phyloP scores from a whole-genome alignment of 352 stramenopile genomes.

The Phytophthora nicotianae region DNA sequence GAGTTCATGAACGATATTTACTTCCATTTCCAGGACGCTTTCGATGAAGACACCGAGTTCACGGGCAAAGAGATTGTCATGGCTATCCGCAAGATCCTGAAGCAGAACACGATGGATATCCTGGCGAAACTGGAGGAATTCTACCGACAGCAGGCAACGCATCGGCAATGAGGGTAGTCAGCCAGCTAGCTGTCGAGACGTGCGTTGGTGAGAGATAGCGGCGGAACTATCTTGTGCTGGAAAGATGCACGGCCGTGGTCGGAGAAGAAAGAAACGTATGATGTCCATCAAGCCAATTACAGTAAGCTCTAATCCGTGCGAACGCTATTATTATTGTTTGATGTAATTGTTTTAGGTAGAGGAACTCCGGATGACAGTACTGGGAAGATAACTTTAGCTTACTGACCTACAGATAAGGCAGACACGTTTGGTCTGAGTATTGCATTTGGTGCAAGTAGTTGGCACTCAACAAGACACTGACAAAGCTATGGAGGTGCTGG shows the following conservation, averaged over 20 bases:
- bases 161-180: constrained; percentile 25
- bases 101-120: constrained; percentile 85
- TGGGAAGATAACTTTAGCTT: constrained; percentile 24
- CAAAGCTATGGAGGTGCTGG: constrained; percentile 42
- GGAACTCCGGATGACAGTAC: neutral
- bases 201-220: constrained; percentile 3
- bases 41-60: constrained; percentile 85
- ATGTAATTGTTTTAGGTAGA: too few species aligned
- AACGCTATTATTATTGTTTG: neutral
- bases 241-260: too few species aligned
- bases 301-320: too few species aligned
- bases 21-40: constrained; percentile 85
- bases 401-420: constrained; percentile 1
- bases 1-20: constrained; percentile 91
- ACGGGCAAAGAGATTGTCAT: constrained; percentile 85
- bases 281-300: too few species aligned
- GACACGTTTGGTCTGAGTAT: constrained; percentile 14
- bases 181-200: neutral
- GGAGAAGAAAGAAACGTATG: too few species aligned
- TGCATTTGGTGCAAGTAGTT: neutral
- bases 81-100: constrained; percentile 83
- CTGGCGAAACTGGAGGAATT: constrained; percentile 76
- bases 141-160: constrained; percentile 56
- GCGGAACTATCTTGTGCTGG: constrained; percentile 20
- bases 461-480: too few species aligned